Evolutionary conservation across 495 filamentous ascomycete species (phyloP).

Genomic region (Penicillium lividum): DNA sequence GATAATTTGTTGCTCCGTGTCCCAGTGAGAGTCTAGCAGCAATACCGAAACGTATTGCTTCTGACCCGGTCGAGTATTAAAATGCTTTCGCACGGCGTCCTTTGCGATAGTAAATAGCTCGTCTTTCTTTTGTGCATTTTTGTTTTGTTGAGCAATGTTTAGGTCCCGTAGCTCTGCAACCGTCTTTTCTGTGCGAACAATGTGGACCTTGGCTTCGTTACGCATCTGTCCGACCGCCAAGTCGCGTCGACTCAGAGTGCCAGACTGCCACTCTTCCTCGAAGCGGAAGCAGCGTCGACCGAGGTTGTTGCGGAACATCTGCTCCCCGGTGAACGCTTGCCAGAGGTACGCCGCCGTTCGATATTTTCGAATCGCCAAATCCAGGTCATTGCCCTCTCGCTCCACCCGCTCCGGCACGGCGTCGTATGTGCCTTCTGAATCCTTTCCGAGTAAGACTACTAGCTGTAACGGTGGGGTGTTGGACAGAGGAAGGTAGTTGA

Average conservation of each 20-base stretch:
- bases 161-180: slow-evolving; percentile 78
- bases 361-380: slow-evolving; percentile 80
- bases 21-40: slow-evolving; percentile 86
- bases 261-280: slow-evolving; percentile 89
- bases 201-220: slow-evolving; percentile 84
- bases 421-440: slow-evolving; percentile 86
- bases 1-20: slow-evolving; percentile 64
- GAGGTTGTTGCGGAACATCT: slow-evolving; percentile 86
- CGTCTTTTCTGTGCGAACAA: slow-evolving; percentile 80
- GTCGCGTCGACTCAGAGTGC: slow-evolving; percentile 73
- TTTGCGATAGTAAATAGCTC: slow-evolving; percentile 74
- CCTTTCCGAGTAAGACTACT: slow-evolving; percentile 79
- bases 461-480: slow-evolving; percentile 79
- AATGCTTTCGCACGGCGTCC: slow-evolving; percentile 73
- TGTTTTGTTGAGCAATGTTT: slow-evolving; percentile 77
- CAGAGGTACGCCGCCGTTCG: slow-evolving; percentile 91
- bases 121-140: slow-evolving; percentile 62
- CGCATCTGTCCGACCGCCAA: slow-evolving; percentile 67
- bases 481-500: slow-evolving; percentile 81
- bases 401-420: slow-evolving; percentile 71
- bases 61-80: slow-evolving; percentile 71
- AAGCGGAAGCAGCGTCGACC: slow-evolving; percentile 83
- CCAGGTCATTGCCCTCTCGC: slow-evolving; percentile 77
- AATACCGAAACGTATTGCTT: slow-evolving; percentile 83
- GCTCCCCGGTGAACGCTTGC: slow-evolving; percentile 93